Conservation (phyloP, 495 filamentous ascomycete genomes). For the Peziza echinospora region DNA sequence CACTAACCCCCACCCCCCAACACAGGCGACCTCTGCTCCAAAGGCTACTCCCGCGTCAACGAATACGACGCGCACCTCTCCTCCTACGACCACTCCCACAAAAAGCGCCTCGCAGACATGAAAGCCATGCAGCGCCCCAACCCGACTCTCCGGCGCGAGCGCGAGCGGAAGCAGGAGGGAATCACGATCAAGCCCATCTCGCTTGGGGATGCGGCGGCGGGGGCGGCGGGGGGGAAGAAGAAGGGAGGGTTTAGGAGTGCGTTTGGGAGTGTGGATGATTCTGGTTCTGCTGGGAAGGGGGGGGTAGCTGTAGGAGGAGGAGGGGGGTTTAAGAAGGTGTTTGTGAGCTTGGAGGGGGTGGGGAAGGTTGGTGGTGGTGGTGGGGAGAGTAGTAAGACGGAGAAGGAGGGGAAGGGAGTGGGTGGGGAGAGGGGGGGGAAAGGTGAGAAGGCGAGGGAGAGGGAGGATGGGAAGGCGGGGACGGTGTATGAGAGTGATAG, state of each 20-base stretch:
- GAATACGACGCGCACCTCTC: constrained; percentile 47
- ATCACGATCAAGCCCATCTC: constrained; percentile 35
- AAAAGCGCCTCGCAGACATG: constrained; percentile 45
- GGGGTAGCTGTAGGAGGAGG: too few relatives aligned
- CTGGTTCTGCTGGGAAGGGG: not conserved
- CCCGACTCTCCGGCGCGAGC: constrained; percentile 23
- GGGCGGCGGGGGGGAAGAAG: constrained; percentile 11
- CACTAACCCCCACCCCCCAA: not conserved
- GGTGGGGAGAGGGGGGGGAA: not conserved
- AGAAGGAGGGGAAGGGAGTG: not conserved
- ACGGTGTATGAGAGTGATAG: not conserved
- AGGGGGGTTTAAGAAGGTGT: not conserved
- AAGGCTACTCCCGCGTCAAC: constrained; percentile 48
- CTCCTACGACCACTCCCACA: constrained; percentile 51
- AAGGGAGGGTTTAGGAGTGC: constrained; percentile 4
- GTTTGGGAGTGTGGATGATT: not conserved
- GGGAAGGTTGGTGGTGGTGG: not conserved
- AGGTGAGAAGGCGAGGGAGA: not conserved
- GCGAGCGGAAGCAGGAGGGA: constrained; percentile 47
- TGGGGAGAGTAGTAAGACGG: not conserved
- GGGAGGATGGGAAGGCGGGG: not conserved
- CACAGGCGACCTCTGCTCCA: constrained; percentile 37
- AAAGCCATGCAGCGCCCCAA: constrained; percentile 38
- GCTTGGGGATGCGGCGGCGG: constrained; percentile 9
- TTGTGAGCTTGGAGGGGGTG: not conserved